phyloP scores from a whole-genome alignment of 495 filamentous ascomycete genomes.

The Aspergillus nanangensis region DNA sequence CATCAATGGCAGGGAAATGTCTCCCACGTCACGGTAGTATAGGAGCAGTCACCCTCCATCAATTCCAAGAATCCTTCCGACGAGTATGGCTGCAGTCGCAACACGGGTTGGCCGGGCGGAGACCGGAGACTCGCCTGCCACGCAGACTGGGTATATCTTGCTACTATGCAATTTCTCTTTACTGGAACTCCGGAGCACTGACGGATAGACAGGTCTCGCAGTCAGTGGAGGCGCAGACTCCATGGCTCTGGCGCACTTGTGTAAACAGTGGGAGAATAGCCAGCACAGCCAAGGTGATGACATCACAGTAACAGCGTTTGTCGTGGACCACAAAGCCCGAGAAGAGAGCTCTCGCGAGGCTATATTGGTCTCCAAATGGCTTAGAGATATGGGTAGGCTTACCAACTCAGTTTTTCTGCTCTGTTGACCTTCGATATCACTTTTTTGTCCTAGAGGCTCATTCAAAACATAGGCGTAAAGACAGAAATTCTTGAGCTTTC shows the following conservation, averaged over 20 bases:
- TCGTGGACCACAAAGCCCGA: constrained; percentile 77
- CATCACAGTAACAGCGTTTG: constrained; percentile 53
- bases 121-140: constrained; percentile 11
- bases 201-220: constrained; percentile 58
- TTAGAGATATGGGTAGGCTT: constrained; percentile 39
- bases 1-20: constrained; percentile 12
- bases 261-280: constrained; percentile 37
- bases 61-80: constrained; percentile 36
- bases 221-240: constrained; percentile 94
- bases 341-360: constrained; percentile 67
- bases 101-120: constrained; percentile 8
- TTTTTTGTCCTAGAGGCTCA: too few species aligned
- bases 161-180: not conserved
- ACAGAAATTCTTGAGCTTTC: constrained; percentile 47
- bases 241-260: constrained; percentile 86
- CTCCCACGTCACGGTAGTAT: not conserved
- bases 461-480: constrained; percentile 41
- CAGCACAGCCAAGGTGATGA: constrained; percentile 17
- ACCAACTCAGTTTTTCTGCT: not conserved
- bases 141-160: constrained; percentile 13
- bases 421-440: too few species aligned
- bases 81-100: constrained; percentile 43
- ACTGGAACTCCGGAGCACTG: not conserved
- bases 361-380: constrained; percentile 46
- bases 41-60: not conserved